phyloP scores from a whole-genome alignment of 768 basidiomycete genomes.

The Boletus rubescentipes region DNA sequence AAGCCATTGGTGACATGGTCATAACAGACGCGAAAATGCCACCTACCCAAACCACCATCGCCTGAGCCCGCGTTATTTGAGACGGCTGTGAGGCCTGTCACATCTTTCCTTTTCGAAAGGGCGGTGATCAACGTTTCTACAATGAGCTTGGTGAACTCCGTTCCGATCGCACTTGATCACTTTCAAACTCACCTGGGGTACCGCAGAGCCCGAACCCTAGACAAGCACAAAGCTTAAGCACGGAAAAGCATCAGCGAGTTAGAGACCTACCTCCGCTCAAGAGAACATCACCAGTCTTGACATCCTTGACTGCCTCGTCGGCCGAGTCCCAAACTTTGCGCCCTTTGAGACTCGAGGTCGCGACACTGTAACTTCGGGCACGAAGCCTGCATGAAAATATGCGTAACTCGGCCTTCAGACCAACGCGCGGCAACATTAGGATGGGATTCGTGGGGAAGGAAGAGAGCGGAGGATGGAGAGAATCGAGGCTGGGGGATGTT shows the following conservation, averaged over 20 bases:
- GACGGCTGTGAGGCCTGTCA: slow-evolving; percentile 70
- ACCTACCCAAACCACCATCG: slow-evolving; percentile 64
- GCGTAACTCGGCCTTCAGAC: slow-evolving; percentile 5
- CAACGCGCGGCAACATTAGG: slow-evolving; percentile 3
- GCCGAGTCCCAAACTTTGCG: slow-evolving; percentile 72
- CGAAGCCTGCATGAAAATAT: slow-evolving; percentile 1
- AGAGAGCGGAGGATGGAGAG: neutral
- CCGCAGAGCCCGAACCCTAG: slow-evolving; percentile 88
- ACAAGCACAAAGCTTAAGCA: neutral
- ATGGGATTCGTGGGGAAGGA: neutral
- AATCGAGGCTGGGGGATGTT: neutral
- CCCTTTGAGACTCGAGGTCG: slow-evolving; percentile 20
- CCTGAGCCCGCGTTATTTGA: slow-evolving; percentile 82
- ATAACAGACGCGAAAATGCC: neutral
- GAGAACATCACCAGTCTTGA: slow-evolving; percentile 74
- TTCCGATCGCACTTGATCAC: neutral
- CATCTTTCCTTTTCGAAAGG: slow-evolving; percentile 65
- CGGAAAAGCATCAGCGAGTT: slow-evolving; percentile 21
- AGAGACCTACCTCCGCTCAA: slow-evolving; percentile 70
- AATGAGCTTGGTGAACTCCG: neutral
- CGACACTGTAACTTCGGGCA: slow-evolving; percentile 4
- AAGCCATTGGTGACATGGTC: neutral
- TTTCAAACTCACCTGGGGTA: slow-evolving; percentile 58
- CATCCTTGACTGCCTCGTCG: slow-evolving; percentile 78
- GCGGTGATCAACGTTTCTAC: slow-evolving; percentile 79